A percentile compares a stretch with the other conserved stretches of the same genome.
phyloP scores from a whole-genome alignment of 129 eudicot species.

The Tagetes erecta region DNA sequence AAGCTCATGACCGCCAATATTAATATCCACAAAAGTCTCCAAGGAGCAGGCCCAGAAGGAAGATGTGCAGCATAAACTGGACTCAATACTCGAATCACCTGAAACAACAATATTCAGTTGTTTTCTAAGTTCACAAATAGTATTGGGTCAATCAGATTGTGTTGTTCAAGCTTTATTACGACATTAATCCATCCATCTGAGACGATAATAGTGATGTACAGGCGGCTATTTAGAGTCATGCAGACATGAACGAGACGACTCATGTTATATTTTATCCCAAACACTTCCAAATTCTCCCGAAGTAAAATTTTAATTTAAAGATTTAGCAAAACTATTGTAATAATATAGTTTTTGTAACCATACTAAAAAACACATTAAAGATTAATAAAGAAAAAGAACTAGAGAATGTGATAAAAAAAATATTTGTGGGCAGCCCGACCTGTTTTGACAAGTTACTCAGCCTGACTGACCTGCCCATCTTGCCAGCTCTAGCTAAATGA shows the following conservation, averaged over 20 bases:
- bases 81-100: conserved; percentile 83
- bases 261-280: neutral
- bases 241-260: neutral
- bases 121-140: neutral
- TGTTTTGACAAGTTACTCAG: neutral
- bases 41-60: conserved; percentile 61
- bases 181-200: neutral
- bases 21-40: conserved; percentile 77
- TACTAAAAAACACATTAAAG: neutral
- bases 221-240: neutral
- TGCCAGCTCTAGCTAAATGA: neutral
- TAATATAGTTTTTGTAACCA: neutral
- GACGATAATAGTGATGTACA: no score
- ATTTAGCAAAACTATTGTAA: neutral
- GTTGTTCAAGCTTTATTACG: neutral
- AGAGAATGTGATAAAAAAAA: neutral
- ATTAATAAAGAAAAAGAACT: neutral
- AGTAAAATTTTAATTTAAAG: neutral
- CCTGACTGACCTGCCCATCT: neutral
- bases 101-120: conserved; percentile 13
- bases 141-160: conserved; percentile 1
- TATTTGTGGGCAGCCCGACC: neutral
- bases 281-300: neutral
- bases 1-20: conserved; percentile 52
- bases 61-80: conserved; percentile 87